phyloP scores from a whole-genome alignment of 2,329 filamentous ascomycete genomes.

The Penicillium olsonii region DNA sequence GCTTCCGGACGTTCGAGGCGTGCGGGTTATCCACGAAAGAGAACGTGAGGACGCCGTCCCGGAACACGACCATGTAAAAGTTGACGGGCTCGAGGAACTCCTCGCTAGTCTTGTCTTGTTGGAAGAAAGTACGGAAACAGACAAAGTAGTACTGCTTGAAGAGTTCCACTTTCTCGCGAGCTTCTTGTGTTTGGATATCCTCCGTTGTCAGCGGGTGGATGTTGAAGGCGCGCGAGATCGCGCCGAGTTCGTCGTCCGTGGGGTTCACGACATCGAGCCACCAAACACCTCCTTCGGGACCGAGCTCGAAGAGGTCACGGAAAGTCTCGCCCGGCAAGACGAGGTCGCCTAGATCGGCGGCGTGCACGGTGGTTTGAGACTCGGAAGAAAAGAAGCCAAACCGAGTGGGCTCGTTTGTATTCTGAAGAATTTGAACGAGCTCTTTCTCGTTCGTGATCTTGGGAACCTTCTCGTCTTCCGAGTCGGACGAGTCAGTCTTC shows the following conservation, averaged over 20 bases:
- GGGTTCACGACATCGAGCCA: conserved; percentile 95
- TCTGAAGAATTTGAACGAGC: conserved; percentile 35
- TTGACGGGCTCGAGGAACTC: conserved; percentile 93
- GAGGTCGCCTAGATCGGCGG: conserved; percentile 82
- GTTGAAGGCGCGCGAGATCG: conserved; percentile 90
- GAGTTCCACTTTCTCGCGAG: conserved; percentile 96
- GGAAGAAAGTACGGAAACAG: conserved; percentile 91
- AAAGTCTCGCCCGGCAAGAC: conserved; percentile 88
- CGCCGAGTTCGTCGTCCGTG: conserved; percentile 81
- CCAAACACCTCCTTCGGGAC: conserved; percentile 81
- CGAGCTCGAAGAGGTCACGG: conserved; percentile 78
- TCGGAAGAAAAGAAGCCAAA: conserved; percentile 98
- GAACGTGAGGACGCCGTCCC: conserved; percentile 92
- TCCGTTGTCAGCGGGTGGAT: conserved; percentile 95
- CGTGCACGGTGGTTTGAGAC: conserved; percentile 89
- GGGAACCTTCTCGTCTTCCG: conserved; percentile 37
- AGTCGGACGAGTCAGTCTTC: conserved; percentile 29
- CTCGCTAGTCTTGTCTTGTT: conserved; percentile 74
- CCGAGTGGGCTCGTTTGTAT: conserved; percentile 67
- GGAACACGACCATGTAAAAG: conserved; percentile 94
- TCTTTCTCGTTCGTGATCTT: conserved; percentile 37
- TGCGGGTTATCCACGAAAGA: conserved; percentile 87
- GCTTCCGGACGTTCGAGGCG: conserved; percentile 82
- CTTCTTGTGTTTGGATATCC: conserved; percentile 93
- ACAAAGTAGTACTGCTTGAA: conserved; percentile 99